Conservation (phyloP, 495 filamentous ascomycete genomes). For the Penicillium argentinense region DNA sequence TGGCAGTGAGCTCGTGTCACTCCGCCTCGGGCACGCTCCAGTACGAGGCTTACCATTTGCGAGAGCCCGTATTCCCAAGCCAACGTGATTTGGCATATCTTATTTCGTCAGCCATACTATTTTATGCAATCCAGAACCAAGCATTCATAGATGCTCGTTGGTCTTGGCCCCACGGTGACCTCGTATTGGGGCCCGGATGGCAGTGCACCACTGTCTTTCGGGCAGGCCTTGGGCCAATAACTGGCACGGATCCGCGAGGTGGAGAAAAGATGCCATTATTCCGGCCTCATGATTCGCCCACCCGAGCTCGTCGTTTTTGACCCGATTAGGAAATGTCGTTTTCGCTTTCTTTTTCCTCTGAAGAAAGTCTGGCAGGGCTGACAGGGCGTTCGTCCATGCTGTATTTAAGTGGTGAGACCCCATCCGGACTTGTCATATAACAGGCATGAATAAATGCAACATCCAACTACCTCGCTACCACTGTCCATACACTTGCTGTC, state of each 20-base stretch:
- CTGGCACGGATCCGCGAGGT: not conserved
- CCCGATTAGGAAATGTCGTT: slow-evolving; percentile 21
- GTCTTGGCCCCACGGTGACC: not conserved
- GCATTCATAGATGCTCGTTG: slow-evolving; percentile 1
- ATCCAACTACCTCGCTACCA: not conserved
- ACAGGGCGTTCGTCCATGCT: not conserved
- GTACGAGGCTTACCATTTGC: not conserved
- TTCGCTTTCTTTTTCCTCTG: slow-evolving; percentile 13
- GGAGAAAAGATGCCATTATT: not conserved
- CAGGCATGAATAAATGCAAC: not conserved
- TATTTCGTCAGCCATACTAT: no score
- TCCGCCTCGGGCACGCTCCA: not conserved
- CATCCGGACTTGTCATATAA: not conserved
- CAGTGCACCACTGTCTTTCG: not conserved
- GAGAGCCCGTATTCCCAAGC: not conserved
- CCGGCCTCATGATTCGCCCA: not conserved
- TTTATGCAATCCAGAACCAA: no score
- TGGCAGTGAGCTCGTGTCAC: not conserved
- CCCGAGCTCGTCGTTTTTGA: not conserved
- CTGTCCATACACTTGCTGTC: not conserved
- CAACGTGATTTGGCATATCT: not conserved
- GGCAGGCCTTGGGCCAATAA: not conserved
- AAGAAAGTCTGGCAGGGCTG: not conserved
- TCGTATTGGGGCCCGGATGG: slow-evolving; percentile 9
- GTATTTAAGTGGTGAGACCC: not conserved